These are phyloP conservation scores for Pichia sp. DNA, from an alignment of 1,139 yeast genomes.

Conservation along the genomic window DNA sequence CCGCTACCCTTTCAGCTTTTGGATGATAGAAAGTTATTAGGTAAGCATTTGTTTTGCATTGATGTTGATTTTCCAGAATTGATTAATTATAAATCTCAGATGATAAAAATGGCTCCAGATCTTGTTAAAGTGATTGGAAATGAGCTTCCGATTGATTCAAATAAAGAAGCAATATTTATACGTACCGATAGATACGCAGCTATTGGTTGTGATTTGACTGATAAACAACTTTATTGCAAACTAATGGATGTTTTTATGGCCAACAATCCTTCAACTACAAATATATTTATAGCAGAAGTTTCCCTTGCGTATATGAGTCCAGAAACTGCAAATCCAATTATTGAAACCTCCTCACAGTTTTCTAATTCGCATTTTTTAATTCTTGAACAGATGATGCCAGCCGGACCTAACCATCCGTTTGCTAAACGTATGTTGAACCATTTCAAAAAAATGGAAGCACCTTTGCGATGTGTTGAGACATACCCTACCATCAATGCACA, in stretches of 20 bases:
- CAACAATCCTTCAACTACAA: conserved; percentile 30
- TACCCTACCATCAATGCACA: conserved; percentile 53
- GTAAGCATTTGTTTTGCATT: conserved; percentile 39
- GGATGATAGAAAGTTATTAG: conserved; percentile 26
- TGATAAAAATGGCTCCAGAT: conserved; percentile 45
- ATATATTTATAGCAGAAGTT: conserved; percentile 72
- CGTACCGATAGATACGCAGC: conserved; percentile 46
- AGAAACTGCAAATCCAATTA: conserved; percentile 57
- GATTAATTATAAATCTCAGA: conserved; percentile 43
- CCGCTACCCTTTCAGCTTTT: conserved; percentile 68
- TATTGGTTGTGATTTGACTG: conserved; percentile 66
- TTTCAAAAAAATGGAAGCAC: conserved; percentile 59
- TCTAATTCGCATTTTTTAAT: conserved; percentile 55
- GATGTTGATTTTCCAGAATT: conserved; percentile 77
- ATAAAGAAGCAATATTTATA: conserved; percentile 30
- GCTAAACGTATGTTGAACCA: conserved; percentile 71
- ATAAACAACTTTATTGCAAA: conserved; percentile 35
- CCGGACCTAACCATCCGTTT: conserved; percentile 57
- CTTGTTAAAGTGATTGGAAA: conserved; percentile 38
- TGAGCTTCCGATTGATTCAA: conserved; percentile 7
- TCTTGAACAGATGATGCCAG: conserved; percentile 67
- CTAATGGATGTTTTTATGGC: conserved; percentile 31
- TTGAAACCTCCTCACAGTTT: conserved; percentile 41
- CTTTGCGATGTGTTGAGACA: conserved; percentile 56
- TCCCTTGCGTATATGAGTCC: conserved; percentile 77